Conservation (phyloP, 306 rosid genomes). For the Cucurbita pepo region DNA sequence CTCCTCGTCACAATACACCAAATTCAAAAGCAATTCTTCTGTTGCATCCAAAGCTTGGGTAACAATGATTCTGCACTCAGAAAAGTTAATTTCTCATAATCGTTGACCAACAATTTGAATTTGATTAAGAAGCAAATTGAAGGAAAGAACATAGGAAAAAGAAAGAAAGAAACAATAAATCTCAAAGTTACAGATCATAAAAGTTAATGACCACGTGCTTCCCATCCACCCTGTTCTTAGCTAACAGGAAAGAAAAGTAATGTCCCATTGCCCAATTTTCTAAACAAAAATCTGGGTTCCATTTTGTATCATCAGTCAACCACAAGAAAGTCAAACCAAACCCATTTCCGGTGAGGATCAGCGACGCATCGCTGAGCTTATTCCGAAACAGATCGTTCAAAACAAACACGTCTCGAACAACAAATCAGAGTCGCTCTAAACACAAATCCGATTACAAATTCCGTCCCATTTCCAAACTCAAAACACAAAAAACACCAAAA, state of each 20-base stretch:
- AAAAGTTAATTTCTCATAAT: background rate
- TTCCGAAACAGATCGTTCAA: background rate
- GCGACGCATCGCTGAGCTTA: background rate
- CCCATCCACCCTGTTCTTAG: background rate
- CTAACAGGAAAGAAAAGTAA: background rate
- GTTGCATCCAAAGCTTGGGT: slow-evolving; percentile 10
- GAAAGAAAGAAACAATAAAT: slow-evolving; percentile 1
- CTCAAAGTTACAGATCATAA: background rate
- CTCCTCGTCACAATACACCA: slow-evolving; percentile 6
- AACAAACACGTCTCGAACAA: background rate
- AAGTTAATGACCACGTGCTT: background rate
- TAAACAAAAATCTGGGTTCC: background rate
- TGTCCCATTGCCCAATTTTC: background rate
- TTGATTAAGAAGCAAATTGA: slow-evolving; percentile 3
- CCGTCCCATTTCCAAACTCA: background rate
- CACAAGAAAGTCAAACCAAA: slow-evolving; percentile 4
- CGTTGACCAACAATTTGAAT: background rate
- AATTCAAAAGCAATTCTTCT: slow-evolving; percentile 9
- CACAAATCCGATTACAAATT: background rate
- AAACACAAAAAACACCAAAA: background rate
- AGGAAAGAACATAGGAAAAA: background rate
- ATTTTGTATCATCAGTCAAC: background rate
- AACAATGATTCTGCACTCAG: slow-evolving; percentile 4
- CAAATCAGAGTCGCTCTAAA: background rate
- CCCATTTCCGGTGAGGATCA: background rate